Base-by-base conservation (phyloP, 352 stramenopile species). In the Pythium scleroteichum region DNA sequence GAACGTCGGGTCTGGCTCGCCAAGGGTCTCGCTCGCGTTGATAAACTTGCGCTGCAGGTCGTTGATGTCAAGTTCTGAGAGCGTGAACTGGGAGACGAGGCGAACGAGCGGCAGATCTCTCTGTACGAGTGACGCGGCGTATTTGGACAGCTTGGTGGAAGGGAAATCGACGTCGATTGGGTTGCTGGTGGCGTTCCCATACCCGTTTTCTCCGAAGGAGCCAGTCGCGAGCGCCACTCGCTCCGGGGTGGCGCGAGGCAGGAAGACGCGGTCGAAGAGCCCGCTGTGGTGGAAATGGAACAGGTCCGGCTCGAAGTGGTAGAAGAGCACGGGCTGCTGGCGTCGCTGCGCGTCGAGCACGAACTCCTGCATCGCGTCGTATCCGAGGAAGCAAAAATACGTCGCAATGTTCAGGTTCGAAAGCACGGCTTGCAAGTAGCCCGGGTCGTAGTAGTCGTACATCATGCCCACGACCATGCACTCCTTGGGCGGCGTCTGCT, bases 301-400 rank as follows among this genome's bases (percentile, higher is more conserved):
- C 41, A 69, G 38, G 23, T 82, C 73, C 1, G 73, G 76, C 46
- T 82, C 76, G 51, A 68, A 82, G 48, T 85, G 68, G 48, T 82
- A 82, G 40, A 85, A 85, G 20, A 72, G 23, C 4, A 81, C 64
- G 20, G 19, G 2, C 39, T 24, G 12, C 62, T 66, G 1, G 46
- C 35, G 44, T 10, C 29, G 29, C 29, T 73, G 56, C 19, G 47
- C 49, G 8, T 66, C 49, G 2, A 70, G 14, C 14, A 51, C 66
- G 39, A 55, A 73, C 9, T 52, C 29, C 9, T 64, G 29, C 32
- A 60, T 57, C 9, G 51, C 56, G 14, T 12, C 35, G 10, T 22
- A 59, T 16, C 64, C 65, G 49, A 62, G 29, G 22, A 82, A 82
- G 61, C 74, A 82, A 51, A 82, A 76, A 49, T 82, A 82, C 0